Percentiles rank a stretch among this genome's conserved stretches.
phyloP scores from a whole-genome alignment of 352 stramenopile species.

The Globisporangium yorkense region DNA sequence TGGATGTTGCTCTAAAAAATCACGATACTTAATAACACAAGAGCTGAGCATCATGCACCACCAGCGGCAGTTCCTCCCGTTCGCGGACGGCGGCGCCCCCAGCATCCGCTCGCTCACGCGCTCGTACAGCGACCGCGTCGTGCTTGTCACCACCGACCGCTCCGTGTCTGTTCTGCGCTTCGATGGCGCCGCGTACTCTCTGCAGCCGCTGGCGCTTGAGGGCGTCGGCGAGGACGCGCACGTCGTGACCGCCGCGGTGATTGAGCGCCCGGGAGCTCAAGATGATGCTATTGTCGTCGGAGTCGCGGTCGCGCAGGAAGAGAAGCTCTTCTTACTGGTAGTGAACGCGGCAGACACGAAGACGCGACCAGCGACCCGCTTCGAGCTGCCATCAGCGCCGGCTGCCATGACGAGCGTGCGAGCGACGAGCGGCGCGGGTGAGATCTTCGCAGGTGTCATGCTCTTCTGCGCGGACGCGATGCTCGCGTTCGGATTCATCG shows the following conservation, averaged over 20 bases:
- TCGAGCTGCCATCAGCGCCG: slow-evolving; percentile 51
- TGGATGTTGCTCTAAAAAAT: too few species aligned
- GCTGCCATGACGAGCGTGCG: slow-evolving; percentile 44
- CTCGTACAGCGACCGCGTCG: slow-evolving; percentile 1
- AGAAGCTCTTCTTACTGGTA: slow-evolving; percentile 29
- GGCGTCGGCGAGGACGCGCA: slow-evolving; percentile 18
- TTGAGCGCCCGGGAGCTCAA: slow-evolving; percentile 28
- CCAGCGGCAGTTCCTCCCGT: slow-evolving; percentile 68
- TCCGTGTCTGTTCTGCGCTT: slow-evolving; percentile 41
- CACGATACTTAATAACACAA: too few species aligned
- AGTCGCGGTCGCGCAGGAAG: slow-evolving; percentile 41
- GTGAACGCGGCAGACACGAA: neutral
- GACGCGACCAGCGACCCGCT: slow-evolving; percentile 9
- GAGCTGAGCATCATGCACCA: slow-evolving; percentile 12
- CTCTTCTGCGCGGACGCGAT: slow-evolving; percentile 53
- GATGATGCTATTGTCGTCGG: slow-evolving; percentile 22
- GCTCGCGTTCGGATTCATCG: slow-evolving; percentile 56
- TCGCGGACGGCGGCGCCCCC: slow-evolving; percentile 35
- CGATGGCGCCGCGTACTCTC: slow-evolving; percentile 25
- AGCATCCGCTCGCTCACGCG: slow-evolving; percentile 45
- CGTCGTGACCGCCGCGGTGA: slow-evolving; percentile 39
- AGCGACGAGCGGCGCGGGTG: slow-evolving; percentile 15
- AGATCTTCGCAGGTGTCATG: slow-evolving; percentile 52
- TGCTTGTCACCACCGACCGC: slow-evolving; percentile 65
- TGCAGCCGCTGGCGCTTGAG: slow-evolving; percentile 33